Evolutionary conservation across 2,329 filamentous ascomycete genomes (phyloP).

Genomic region (Aspergillus vadensis): DNA sequence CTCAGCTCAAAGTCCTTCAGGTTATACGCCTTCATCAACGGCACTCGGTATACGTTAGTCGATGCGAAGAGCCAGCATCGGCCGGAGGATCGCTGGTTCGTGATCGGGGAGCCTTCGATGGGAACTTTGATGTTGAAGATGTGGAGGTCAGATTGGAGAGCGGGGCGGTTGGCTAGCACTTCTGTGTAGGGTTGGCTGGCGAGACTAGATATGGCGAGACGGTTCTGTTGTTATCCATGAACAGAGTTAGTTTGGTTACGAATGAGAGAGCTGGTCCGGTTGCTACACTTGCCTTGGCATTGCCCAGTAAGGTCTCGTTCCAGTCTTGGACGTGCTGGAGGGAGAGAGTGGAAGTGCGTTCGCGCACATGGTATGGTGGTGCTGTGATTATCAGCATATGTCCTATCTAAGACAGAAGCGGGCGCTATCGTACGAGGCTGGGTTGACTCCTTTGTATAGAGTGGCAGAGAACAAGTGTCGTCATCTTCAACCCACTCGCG

Average conservation of each 20-base stretch:
- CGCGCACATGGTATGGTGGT: slow-evolving; percentile 14
- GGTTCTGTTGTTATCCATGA: slow-evolving; percentile 49
- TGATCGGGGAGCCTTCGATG: slow-evolving; percentile 78
- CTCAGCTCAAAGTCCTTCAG: slow-evolving; percentile 81
- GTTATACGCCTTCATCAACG: slow-evolving; percentile 79
- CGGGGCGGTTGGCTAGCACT: slow-evolving; percentile 65
- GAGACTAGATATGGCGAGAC: slow-evolving; percentile 74
- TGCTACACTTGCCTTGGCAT: slow-evolving; percentile 27
- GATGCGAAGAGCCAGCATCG: slow-evolving; percentile 91
- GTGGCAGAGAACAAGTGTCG: background rate
- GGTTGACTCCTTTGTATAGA: background rate
- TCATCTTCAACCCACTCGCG: background rate
- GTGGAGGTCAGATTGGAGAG: slow-evolving; percentile 70
- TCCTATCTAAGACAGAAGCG: background rate
- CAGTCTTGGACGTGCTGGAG: slow-evolving; percentile 24
- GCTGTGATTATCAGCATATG: slow-evolving; percentile 3
- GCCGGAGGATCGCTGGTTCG: slow-evolving; percentile 78
- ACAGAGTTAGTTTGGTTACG: background rate
- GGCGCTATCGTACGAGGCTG: background rate
- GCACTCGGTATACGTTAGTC: slow-evolving; percentile 89
- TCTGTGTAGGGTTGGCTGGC: slow-evolving; percentile 66
- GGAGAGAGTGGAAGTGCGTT: slow-evolving; percentile 21
- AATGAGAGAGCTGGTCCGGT: background rate
- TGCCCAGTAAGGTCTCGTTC: slow-evolving; percentile 30
- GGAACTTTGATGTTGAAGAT: slow-evolving; percentile 83